These are phyloP conservation scores for Paecilomyces dactylethromorphus DNA, from an alignment of 2,329 filamentous ascomycete species.

Conservation along the genomic window DNA sequence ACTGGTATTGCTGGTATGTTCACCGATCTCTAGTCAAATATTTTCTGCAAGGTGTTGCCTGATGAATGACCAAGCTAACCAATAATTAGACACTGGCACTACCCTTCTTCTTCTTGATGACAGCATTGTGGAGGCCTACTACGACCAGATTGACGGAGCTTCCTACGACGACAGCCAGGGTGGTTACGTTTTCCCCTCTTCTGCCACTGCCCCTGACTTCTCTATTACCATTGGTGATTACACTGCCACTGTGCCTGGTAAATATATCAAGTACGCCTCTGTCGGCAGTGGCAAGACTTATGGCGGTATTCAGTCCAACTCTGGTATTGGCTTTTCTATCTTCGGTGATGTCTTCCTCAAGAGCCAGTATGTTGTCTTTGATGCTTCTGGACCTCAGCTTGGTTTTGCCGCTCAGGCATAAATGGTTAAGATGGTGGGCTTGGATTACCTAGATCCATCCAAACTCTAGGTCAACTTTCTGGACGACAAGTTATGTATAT, in stretches of 20 bases:
- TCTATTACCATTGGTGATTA: constrained; percentile 45
- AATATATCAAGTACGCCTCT: constrained; percentile 48
- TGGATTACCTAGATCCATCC: neutral
- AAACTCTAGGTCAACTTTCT: too few species aligned
- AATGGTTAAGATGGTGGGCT: neutral
- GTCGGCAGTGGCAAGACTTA: constrained; percentile 42
- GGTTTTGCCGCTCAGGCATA: constrained; percentile 42
- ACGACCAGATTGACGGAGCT: constrained; percentile 49
- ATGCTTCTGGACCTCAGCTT: constrained; percentile 43
- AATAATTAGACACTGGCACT: constrained; percentile 56
- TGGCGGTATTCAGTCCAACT: constrained; percentile 65
- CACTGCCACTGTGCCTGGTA: constrained; percentile 47
- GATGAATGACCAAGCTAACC: neutral
- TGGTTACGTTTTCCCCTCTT: constrained; percentile 52
- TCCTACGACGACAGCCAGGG: constrained; percentile 31
- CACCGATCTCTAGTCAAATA: neutral
- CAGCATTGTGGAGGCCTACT: constrained; percentile 53
- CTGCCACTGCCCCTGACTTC: constrained; percentile 48
- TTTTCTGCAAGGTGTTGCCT: neutral
- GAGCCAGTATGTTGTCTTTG: constrained; percentile 67
- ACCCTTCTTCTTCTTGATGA: constrained; percentile 57
- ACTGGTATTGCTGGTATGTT: constrained; percentile 48
- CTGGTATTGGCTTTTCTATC: constrained; percentile 57
- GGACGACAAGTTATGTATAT: neutral
- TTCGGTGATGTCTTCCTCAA: constrained; percentile 77